These are phyloP conservation scores for Cyberlindnera subsufficiens DNA, from an alignment of 805 yeast genomes.

Conservation along the genomic window DNA sequence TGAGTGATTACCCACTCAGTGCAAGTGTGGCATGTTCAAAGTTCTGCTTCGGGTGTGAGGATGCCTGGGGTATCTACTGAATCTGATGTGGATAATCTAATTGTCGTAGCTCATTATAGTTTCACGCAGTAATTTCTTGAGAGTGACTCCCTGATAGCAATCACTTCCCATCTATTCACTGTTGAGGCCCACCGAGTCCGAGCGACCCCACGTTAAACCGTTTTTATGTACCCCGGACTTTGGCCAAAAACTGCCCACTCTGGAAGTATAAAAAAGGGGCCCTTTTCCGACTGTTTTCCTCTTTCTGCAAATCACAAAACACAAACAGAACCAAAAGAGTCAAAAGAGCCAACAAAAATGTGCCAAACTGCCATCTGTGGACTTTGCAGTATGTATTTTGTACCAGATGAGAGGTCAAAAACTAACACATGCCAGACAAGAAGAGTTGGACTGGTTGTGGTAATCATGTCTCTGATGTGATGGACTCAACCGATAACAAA, in stretches of 20 bases:
- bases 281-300: too few relatives aligned
- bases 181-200: neutral
- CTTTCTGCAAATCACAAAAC: too few relatives aligned
- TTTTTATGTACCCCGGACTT: slow-evolving; percentile 5
- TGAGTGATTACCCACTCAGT: slow-evolving; percentile 90
- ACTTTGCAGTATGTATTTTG: slow-evolving; percentile 20
- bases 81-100: neutral
- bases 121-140: neutral
- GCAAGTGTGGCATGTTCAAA: slow-evolving; percentile 98
- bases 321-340: neutral
- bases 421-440: slow-evolving; percentile 26
- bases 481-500: slow-evolving; percentile 42
- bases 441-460: slow-evolving; percentile 68
- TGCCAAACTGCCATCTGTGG: slow-evolving; percentile 23
- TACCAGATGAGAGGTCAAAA: neutral
- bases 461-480: slow-evolving; percentile 45
- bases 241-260: neutral
- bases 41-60: slow-evolving; percentile 98
- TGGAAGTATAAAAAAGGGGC: neutral
- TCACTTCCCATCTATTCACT: neutral
- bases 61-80: slow-evolving; percentile 79
- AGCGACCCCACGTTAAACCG: too few relatives aligned
- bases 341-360: slow-evolving; percentile 7
- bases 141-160: neutral
- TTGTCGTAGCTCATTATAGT: neutral